Conservation (phyloP, 2,329 filamentous ascomycete genomes). For the Sclerotinia borealis region DNA sequence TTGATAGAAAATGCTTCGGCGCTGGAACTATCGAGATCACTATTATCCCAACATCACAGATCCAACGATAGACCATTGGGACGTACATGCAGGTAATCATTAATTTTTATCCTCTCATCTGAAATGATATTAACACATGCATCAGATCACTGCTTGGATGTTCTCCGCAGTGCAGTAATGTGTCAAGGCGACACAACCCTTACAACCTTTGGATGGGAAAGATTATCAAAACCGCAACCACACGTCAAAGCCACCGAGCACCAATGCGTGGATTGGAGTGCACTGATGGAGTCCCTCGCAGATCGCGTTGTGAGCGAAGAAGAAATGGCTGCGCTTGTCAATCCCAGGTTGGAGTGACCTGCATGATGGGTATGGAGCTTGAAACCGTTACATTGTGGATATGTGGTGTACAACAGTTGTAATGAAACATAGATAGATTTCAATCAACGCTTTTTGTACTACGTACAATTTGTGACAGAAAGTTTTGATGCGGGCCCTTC, state of each 20-base stretch:
- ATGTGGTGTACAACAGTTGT: background rate
- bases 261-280: background rate
- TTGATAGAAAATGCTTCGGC: constrained; percentile 2
- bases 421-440: background rate
- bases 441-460: background rate
- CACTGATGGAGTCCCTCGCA: background rate
- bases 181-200: constrained; percentile 8
- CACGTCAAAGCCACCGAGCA: constrained; percentile 1
- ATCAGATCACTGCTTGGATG: constrained; percentile 6
- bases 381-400: background rate
- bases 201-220: constrained; percentile 4
- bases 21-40: background rate
- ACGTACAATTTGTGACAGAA: background rate
- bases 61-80: background rate
- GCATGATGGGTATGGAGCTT: background rate
- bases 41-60: constrained; percentile 6
- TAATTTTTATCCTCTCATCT: fast-evolving
- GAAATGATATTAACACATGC: background rate
- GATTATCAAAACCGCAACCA: background rate
- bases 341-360: background rate
- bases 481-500: background rate
- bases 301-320: background rate
- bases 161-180: constrained; percentile 3
- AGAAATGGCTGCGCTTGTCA: constrained; percentile 6
- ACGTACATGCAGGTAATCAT: background rate